These are phyloP conservation scores for Austroboletus olivaceoglutinosus DNA, from an alignment of 1,284 basidiomycete genomes.

Conservation along the genomic window DNA sequence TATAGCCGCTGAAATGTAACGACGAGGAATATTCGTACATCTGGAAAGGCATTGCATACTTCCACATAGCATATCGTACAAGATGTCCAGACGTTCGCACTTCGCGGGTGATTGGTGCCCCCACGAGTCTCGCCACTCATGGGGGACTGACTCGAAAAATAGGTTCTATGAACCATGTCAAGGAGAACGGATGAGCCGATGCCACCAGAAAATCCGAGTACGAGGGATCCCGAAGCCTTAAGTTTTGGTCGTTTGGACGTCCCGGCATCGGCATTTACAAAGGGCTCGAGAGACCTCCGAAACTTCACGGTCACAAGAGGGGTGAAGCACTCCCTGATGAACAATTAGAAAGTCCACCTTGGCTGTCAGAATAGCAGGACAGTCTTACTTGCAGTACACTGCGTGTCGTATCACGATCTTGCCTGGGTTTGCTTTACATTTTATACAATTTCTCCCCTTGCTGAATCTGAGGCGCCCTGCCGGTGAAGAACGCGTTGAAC, in stretches of 20 bases:
- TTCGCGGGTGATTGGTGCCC: constrained; percentile 65
- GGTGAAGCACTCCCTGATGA: constrained; percentile 62
- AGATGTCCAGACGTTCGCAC: constrained; percentile 59
- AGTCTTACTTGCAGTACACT: constrained; percentile 75
- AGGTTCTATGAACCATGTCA: constrained; percentile 64
- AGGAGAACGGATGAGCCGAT: constrained; percentile 69
- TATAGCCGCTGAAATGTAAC: constrained; percentile 9
- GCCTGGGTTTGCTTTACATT: constrained; percentile 63
- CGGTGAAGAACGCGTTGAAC: not conserved
- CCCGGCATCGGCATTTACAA: constrained; percentile 47
- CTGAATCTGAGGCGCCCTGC: constrained; percentile 64
- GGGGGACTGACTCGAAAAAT: constrained; percentile 43
- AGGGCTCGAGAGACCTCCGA: constrained; percentile 61
- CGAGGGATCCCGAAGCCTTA: constrained; percentile 63
- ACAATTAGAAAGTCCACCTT: not conserved
- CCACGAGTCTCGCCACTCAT: constrained; percentile 39
- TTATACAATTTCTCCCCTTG: constrained; percentile 61
- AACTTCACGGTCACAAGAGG: constrained; percentile 63
- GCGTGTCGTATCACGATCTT: constrained; percentile 74
- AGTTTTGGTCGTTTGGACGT: constrained; percentile 48
- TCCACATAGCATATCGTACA: constrained; percentile 70
- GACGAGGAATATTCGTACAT: constrained; percentile 42
- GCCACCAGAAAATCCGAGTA: constrained; percentile 72
- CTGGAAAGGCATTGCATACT: constrained; percentile 56
- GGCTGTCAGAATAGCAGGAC: not conserved